Conservation (phyloP, 306 rosid species). For the Styphnolobium japonicum region DNA sequence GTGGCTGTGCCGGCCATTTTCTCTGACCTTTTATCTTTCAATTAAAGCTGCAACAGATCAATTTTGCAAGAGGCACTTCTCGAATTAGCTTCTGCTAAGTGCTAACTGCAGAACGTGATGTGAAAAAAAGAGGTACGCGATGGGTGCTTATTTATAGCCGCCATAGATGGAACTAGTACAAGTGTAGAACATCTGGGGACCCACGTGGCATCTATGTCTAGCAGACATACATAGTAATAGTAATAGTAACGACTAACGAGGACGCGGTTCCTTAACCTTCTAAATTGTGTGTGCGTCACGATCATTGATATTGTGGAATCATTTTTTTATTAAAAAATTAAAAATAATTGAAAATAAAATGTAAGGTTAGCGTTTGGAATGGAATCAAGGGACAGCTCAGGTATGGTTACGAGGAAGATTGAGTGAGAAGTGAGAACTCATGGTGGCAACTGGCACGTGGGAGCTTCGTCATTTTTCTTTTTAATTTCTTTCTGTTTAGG, state of each 20-base stretch:
- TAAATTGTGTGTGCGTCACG: too few species aligned
- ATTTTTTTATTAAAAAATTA: not conserved
- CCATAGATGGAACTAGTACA: not conserved
- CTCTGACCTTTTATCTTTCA: not conserved
- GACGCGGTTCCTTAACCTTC: conserved; percentile 26
- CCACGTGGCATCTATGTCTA: conserved; percentile 17
- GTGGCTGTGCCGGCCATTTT: conserved; percentile 47
- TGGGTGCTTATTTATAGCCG: conserved; percentile 16
- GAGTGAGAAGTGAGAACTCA: not conserved
- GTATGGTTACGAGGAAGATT: not conserved
- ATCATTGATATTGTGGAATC: too few species aligned
- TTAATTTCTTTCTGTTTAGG: not conserved
- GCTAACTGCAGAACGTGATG: not conserved
- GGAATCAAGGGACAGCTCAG: not conserved
- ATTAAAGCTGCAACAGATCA: not conserved
- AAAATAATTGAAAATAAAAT: not conserved
- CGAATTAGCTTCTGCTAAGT: not conserved
- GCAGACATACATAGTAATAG: too few species aligned
- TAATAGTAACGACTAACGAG: too few species aligned
- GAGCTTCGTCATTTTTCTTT: not conserved
- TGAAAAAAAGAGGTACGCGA: accelerated
- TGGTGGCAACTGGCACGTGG: conserved; percentile 15
- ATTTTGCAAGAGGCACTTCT: not conserved
- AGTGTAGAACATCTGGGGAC: not conserved
- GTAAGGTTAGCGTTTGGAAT: not conserved